Conservation (phyloP, 176 grass and related monocot genomes). For the Poa pratensis region DNA sequence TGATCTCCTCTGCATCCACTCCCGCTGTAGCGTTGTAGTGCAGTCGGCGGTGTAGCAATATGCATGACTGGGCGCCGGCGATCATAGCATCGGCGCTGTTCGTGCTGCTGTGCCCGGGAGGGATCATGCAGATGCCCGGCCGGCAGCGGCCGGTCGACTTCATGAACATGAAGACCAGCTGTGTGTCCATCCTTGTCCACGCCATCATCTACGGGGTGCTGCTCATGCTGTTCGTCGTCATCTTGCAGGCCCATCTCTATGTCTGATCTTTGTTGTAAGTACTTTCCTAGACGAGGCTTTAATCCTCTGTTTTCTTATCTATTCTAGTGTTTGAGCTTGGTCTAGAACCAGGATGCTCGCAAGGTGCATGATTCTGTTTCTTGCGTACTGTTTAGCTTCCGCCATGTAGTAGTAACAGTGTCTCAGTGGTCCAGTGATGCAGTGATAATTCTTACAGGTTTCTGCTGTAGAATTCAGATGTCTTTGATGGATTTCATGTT, state of each 20-base stretch:
- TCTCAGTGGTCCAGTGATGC: background rate
- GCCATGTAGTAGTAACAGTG: background rate
- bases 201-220: constrained; percentile 64
- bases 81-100: constrained; percentile 90
- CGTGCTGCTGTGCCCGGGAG: constrained; percentile 77
- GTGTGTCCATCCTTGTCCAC: constrained; percentile 75
- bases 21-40: background rate
- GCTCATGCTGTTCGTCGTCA: constrained; percentile 71
- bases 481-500: background rate
- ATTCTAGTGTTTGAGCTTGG: background rate
- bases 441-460: background rate
- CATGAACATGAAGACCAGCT: constrained; percentile 83
- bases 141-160: constrained; percentile 75
- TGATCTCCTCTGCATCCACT: too few relatives aligned
- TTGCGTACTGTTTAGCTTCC: background rate
- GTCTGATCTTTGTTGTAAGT: constrained; percentile 38
- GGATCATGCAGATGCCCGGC: constrained; percentile 83
- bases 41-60: background rate
- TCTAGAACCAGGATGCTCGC: background rate
- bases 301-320: background rate
- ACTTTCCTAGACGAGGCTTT: background rate
- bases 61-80: constrained; percentile 85
- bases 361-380: background rate
- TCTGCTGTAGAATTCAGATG: background rate
- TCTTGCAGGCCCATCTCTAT: constrained; percentile 72